Base-by-base conservation (phyloP, 441 rosid genomes). In the Pelargonium fulgidum region DNA sequence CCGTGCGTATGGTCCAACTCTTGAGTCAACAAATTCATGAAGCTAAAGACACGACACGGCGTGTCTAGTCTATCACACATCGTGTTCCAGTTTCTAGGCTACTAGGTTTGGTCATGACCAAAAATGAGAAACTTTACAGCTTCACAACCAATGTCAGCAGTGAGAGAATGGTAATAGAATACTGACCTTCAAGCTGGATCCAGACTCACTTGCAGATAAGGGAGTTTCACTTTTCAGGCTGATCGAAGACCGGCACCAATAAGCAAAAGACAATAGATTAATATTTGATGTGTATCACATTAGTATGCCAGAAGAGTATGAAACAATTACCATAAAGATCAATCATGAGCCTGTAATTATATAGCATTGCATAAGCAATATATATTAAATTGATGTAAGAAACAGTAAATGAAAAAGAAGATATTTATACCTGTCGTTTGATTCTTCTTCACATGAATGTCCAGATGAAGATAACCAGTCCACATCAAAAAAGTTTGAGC, bases 381-480 rank as follows among this genome's bases (percentile, higher is more conserved):
- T 14, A 13, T 12, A 62, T 16, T 58, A 10, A 16, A 6, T 13
- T n/a, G 41, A 42, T 29, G 6, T 42, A 10, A 47, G 59, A 20
- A 11, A 22, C 16, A 22, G n/a, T 22, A 7, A 16, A 62, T 33
- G 29, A 64, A 17, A 26, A 56, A 19, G 14, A 7, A 52, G 16
- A 52, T 16, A 50, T 50, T 26, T 26, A 26, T 87, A 90, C 99
- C 98, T 90, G 69, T 84, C 91, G 70, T 73, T 82, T 64, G 77
- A 78, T 71, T 95, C 98, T 62, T 89, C 99, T 69, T 92, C 97
- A 47, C 87, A 94, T 17, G 99, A 94, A 82, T 89, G 89, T 70
- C 89, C 99, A 3, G 99, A 90, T 50, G 99, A 95, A 78, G 95
- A 95, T 69, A 86, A 85, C 95, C 96, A 84, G 62, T 92, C 98